Evolutionary conservation across 2,329 filamentous ascomycete species (phyloP).

Genomic region (Trichoderma aggressivum): DNA sequence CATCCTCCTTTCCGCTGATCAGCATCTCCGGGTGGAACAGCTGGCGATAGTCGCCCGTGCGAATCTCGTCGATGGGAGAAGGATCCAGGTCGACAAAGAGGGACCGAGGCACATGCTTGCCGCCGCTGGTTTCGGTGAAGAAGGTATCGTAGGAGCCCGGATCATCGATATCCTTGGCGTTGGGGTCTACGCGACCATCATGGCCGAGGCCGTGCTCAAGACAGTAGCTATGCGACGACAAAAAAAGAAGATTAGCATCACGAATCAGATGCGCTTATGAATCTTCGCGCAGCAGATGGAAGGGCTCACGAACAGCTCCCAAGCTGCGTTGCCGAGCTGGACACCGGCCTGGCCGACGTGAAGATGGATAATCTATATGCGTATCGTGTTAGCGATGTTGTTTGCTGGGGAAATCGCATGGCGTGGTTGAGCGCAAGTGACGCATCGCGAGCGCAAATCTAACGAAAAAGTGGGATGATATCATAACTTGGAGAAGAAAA

Average conservation of each 20-base stretch:
- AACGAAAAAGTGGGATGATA: background rate
- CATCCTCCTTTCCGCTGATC: constrained; percentile 73
- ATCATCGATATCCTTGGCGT: constrained; percentile 56
- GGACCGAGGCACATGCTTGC: constrained; percentile 70
- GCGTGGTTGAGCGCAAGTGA: background rate
- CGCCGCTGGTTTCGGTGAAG: constrained; percentile 68
- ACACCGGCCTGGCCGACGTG: constrained; percentile 67
- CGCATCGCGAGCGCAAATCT: background rate
- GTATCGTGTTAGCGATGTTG: background rate
- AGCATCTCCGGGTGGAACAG: constrained; percentile 71
- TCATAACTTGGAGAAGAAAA: background rate
- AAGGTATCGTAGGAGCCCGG: constrained; percentile 68
- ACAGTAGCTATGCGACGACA: constrained; percentile 53
- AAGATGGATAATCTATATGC: constrained; percentile 56
- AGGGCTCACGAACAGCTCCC: constrained; percentile 64
- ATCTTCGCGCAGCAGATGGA: constrained; percentile 15
- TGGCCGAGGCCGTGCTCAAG: constrained; percentile 67
- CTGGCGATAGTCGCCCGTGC: constrained; percentile 63
- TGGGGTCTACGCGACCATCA: constrained; percentile 63
- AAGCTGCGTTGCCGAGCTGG: constrained; percentile 72
- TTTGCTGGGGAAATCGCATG: background rate
- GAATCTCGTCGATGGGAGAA: constrained; percentile 71
- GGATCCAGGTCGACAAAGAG: constrained; percentile 72
- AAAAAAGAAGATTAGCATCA: constrained; percentile 26
- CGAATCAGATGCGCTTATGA: constrained; percentile 9